phyloP scores from a whole-genome alignment of 805 yeast species.

The Zygotorulaspora sp. region DNA sequence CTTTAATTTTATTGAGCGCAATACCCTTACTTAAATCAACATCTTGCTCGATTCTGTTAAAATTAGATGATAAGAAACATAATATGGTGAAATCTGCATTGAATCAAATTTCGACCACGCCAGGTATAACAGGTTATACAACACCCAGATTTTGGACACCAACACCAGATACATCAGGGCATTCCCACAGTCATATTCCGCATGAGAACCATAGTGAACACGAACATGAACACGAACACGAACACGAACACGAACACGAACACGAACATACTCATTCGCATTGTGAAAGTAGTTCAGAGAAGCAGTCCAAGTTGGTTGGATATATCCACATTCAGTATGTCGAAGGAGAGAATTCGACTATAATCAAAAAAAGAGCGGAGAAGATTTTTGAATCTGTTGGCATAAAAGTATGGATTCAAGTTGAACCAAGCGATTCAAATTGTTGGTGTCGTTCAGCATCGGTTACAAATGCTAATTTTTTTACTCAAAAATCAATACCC shows the following conservation, averaged over 20 bases:
- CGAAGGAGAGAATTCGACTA: slow-evolving; percentile 59
- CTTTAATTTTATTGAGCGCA: slow-evolving; percentile 74
- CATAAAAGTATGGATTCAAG: slow-evolving; percentile 58
- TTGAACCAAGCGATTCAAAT: slow-evolving; percentile 56
- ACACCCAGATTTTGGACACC: slow-evolving; percentile 91
- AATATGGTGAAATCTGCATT: slow-evolving; percentile 57
- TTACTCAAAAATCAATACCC: slow-evolving; percentile 8
- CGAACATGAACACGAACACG: slow-evolving; percentile 26
- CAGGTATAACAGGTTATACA: slow-evolving; percentile 80
- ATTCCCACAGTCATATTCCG: slow-evolving; percentile 27
- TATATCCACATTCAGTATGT: slow-evolving; percentile 73
- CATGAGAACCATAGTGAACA: slow-evolving; percentile 21
- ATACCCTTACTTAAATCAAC: slow-evolving; percentile 80
- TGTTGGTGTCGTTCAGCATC: slow-evolving; percentile 61
- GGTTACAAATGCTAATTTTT: background rate
- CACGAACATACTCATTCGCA: slow-evolving; percentile 40
- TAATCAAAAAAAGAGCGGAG: slow-evolving; percentile 57
- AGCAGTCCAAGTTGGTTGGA: slow-evolving; percentile 52
- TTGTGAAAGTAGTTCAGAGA: slow-evolving; percentile 23
- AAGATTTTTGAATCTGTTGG: slow-evolving; percentile 46
- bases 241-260: slow-evolving; percentile 35
- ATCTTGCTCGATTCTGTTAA: slow-evolving; percentile 63
- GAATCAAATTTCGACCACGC: slow-evolving; percentile 60
- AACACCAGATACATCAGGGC: slow-evolving; percentile 25
- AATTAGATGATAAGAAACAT: slow-evolving; percentile 57